Percentiles rank a stretch among this genome's conserved stretches.
Evolutionary conservation across 176 grass and related monocot species (phyloP).

Genomic region (Alloteropsis semialata): DNA sequence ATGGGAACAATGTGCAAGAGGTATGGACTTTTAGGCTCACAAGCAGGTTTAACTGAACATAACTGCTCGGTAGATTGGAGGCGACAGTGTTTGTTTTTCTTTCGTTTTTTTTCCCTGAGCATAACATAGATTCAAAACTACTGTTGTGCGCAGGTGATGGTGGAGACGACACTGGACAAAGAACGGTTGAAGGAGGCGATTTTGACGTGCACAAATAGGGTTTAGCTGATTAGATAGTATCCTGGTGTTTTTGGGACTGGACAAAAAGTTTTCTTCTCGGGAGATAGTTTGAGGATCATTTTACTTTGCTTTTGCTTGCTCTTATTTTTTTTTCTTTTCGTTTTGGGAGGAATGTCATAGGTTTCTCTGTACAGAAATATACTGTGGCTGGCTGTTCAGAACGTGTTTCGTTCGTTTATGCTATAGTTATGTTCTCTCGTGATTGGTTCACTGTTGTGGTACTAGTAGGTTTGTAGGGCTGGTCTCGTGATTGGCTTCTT

Average conservation of each 20-base stretch:
- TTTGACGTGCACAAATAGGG: constrained; percentile 63
- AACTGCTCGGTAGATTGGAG: background rate
- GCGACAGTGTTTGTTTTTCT: background rate
- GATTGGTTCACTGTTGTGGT: background rate
- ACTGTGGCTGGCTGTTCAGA: background rate
- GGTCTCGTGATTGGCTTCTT: no score
- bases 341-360: background rate
- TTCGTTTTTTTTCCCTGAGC: background rate
- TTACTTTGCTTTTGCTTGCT: background rate
- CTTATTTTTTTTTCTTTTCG: background rate
- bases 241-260: background rate
- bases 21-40: constrained; percentile 26
- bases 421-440: background rate
- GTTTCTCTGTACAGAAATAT: background rate
- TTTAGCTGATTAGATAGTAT: constrained; percentile 38
- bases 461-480: no score
- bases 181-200: constrained; percentile 63
- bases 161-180: constrained; percentile 72
- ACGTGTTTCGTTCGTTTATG: background rate
- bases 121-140: no score
- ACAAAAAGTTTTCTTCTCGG: background rate
- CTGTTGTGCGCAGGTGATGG: constrained; percentile 72
- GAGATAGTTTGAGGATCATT: background rate
- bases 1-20: constrained; percentile 90
- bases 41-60: background rate